A percentile compares a stretch with the other conserved stretches of the same genome.
Evolutionary conservation across 305 asterid genomes (phyloP).

Genomic region (Fraxinus platypoda): DNA sequence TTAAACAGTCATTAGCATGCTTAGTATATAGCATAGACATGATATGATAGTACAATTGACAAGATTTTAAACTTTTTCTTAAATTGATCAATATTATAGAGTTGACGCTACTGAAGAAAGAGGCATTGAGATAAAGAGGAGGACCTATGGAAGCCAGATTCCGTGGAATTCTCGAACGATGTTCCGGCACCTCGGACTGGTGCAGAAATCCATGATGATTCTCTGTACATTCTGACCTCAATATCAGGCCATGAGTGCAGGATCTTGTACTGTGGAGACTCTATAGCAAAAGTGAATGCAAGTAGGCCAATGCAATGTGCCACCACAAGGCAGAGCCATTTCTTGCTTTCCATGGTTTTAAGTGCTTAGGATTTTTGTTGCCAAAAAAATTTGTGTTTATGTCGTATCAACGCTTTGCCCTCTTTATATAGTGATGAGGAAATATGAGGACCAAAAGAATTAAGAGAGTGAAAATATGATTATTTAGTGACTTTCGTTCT

Average conservation of each 20-base stretch:
- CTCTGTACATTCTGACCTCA: constrained; percentile 26
- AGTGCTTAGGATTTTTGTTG: neutral
- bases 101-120: neutral
- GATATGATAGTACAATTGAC: neutral
- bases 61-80: neutral
- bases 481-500: neutral
- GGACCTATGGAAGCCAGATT: constrained; percentile 29
- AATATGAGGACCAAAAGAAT: neutral
- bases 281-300: neutral
- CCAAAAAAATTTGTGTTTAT: neutral
- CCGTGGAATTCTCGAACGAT: constrained; percentile 19
- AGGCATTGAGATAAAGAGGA: neutral
- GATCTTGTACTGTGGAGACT: constrained; percentile 20
- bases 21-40: neutral
- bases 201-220: constrained; percentile 24
- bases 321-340: neutral
- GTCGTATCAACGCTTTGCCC: neutral
- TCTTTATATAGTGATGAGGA: neutral
- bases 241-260: constrained; percentile 19
- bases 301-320: neutral
- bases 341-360: neutral
- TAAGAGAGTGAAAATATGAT: neutral
- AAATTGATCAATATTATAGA: neutral
- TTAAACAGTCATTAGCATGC: neutral
- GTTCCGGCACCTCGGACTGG: neutral